Conservation (phyloP, 495 filamentous ascomycete genomes). For the Aspergillus saccharolyticus region DNA sequence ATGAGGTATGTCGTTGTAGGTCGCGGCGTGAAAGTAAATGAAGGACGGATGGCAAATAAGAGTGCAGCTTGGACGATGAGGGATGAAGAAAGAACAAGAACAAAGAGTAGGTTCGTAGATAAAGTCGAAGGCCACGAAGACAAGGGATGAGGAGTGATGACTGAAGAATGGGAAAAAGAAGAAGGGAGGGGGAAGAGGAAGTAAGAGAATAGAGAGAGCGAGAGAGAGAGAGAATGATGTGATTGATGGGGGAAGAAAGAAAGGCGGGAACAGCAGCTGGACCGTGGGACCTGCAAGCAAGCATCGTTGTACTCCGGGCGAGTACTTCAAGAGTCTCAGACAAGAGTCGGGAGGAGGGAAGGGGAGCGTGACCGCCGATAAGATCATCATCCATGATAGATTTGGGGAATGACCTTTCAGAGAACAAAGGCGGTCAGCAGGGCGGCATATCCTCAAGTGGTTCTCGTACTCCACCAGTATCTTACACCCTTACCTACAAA, state of each 20-base stretch:
- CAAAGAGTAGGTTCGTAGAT: conserved; percentile 4
- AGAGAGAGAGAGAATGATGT: conserved; percentile 34
- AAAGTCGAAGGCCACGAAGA: conserved; percentile 2
- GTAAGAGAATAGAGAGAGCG: conserved; percentile 16
- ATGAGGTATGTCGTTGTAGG: neutral
- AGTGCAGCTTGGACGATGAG: conserved; percentile 8
- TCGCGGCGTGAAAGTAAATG: neutral
- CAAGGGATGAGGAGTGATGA: conserved; percentile 11
- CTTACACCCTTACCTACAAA: neutral
- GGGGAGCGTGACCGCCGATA: conserved; percentile 2
- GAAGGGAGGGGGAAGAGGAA: conserved; percentile 10
- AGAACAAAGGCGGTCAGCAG: conserved; percentile 32
- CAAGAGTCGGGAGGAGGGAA: conserved; percentile 22
- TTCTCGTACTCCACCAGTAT: neutral
- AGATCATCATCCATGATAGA: too few species aligned
- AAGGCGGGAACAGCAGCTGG: conserved; percentile 20
- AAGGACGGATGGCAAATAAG: neutral
- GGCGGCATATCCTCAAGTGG: conserved; percentile 17
- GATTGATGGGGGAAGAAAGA: conserved; percentile 19
- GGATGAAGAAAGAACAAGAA: conserved; percentile 8
- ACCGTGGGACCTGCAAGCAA: conserved; percentile 28
- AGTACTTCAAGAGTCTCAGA: too few species aligned
- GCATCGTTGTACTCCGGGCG: neutral
- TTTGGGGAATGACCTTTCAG: neutral
- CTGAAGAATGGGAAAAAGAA: conserved; percentile 13